phyloP scores from a whole-genome alignment of 139 green algal species.

The Dunaliella primolecta region DNA sequence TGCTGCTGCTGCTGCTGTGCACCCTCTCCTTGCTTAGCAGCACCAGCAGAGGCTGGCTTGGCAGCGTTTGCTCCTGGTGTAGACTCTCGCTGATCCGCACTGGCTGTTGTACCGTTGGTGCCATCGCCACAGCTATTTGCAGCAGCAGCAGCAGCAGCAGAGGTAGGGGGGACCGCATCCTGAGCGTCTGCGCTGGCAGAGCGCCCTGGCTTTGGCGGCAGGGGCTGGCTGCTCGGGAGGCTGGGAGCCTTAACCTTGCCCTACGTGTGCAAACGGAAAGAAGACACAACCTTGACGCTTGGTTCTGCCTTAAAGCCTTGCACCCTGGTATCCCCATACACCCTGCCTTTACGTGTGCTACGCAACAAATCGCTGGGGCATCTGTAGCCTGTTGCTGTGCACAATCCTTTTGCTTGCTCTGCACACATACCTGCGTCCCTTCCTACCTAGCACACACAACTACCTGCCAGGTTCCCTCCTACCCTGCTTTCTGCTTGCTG shows the following conservation, averaged over 20 bases:
- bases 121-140: not conserved
- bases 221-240: too few relatives aligned
- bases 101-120: not conserved
- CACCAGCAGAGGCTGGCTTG: not conserved
- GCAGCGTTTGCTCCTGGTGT: not conserved
- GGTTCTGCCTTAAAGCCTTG: not conserved
- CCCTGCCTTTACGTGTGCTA: not conserved
- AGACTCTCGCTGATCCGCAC: not conserved
- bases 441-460: not conserved
- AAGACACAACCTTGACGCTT: not conserved
- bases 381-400: too few relatives aligned
- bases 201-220: not conserved
- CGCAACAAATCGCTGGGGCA: too few relatives aligned
- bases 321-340: not conserved
- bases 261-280: not conserved
- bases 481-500: too few relatives aligned
- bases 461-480: too few relatives aligned
- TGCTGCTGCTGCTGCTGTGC: not conserved
- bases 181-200: not conserved
- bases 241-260: not conserved
- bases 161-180: not conserved
- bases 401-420: not conserved
- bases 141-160: not conserved
- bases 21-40: not conserved
- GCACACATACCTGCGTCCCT: not conserved